Evolutionary conservation across 1,139 yeast species (phyloP).

Genomic region (Kodamaea plutei): DNA sequence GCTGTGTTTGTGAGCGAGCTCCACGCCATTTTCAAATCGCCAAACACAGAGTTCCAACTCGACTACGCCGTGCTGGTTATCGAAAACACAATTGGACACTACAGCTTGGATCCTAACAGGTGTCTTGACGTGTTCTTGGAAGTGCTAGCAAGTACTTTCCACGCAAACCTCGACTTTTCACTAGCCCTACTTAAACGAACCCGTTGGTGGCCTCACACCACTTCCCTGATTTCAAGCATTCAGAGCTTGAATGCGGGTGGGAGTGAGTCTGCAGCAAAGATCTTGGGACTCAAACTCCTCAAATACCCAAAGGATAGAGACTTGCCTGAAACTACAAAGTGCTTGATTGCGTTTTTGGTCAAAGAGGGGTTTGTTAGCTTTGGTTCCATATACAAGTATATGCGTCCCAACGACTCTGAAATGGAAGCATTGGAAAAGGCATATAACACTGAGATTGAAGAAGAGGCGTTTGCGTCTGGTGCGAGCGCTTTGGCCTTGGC

Average conservation of each 20-base stretch:
- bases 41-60: slow-evolving; percentile 40
- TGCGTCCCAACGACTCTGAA: slow-evolving; percentile 45
- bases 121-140: slow-evolving; percentile 61
- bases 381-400: slow-evolving; percentile 54
- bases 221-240: slow-evolving; percentile 29
- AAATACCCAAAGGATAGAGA: slow-evolving; percentile 29
- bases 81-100: slow-evolving; percentile 68
- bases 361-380: slow-evolving; percentile 67
- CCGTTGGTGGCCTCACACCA: slow-evolving; percentile 61
- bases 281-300: slow-evolving; percentile 55
- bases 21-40: slow-evolving; percentile 37
- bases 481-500: slow-evolving; percentile 85
- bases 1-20: slow-evolving; percentile 59
- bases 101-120: slow-evolving; percentile 70
- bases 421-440: slow-evolving; percentile 40
- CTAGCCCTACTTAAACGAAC: slow-evolving; percentile 48
- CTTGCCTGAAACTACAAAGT: slow-evolving; percentile 44
- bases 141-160: slow-evolving; percentile 42
- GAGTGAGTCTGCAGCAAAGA: slow-evolving; percentile 52
- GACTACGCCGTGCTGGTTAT: slow-evolving; percentile 48
- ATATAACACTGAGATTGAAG: slow-evolving; percentile 53
- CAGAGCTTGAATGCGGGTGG: slow-evolving; percentile 41
- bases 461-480: slow-evolving; percentile 58
- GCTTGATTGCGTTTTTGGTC: slow-evolving; percentile 52
- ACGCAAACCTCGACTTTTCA: slow-evolving; percentile 43